phyloP scores from a whole-genome alignment of 371 early-diverging fungal species.

The Mortierella sp. region DNA sequence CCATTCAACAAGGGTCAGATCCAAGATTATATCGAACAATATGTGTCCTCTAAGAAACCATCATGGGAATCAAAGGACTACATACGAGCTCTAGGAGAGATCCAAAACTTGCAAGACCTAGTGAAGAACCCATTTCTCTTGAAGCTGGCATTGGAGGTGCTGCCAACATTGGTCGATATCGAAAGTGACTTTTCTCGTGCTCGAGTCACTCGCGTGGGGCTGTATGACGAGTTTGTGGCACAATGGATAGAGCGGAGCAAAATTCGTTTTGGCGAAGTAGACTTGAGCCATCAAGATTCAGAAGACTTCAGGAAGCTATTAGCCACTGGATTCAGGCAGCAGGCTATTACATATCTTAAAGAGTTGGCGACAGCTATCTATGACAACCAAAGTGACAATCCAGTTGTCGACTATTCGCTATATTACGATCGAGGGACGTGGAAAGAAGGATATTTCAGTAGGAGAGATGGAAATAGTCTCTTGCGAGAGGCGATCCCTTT shows the following conservation, averaged over 20 bases:
- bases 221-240: background rate
- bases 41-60: background rate
- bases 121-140: background rate
- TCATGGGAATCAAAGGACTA: background rate
- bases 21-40: background rate
- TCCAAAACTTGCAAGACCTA: background rate
- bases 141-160: background rate
- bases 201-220: background rate
- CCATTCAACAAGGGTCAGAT: conserved; percentile 1
- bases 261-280: background rate
- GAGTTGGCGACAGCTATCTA: background rate
- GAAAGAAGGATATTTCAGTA: background rate
- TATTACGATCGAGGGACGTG: background rate
- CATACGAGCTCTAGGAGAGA: background rate
- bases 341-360: background rate
- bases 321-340: background rate
- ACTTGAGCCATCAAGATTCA: background rate
- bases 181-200: background rate
- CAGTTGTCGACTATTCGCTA: background rate
- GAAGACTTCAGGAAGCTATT: background rate
- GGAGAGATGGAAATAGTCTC: background rate
- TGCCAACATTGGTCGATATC: background rate
- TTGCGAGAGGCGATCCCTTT: background rate
- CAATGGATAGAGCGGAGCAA: background rate
- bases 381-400: background rate